Evolutionary conservation across 371 early-diverging fungal species (phyloP).

Genomic region (Zancudomyces culisetae): DNA sequence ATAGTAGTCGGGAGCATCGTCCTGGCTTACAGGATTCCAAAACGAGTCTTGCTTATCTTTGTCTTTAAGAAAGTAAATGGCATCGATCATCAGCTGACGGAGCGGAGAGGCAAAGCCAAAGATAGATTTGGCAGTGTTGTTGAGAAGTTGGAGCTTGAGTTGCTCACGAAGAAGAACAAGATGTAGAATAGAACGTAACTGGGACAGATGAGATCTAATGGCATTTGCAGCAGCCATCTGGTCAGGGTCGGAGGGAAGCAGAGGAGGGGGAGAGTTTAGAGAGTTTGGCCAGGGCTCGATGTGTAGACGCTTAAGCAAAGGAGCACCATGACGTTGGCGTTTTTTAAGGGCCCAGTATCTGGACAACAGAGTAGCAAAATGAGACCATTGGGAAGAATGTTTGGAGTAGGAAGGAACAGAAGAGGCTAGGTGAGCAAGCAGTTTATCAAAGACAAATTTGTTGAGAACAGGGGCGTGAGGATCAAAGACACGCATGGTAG

Average conservation of each 20-base stretch:
- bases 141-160: slow-evolving; percentile 43
- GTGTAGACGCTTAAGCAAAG: slow-evolving; percentile 83
- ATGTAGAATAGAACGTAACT: slow-evolving; percentile 66
- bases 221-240: slow-evolving; percentile 32
- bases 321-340: slow-evolving; percentile 66
- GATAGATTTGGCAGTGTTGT: slow-evolving; percentile 42
- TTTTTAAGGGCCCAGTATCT: slow-evolving; percentile 91
- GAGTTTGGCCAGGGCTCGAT: slow-evolving; percentile 88
- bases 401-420: slow-evolving; percentile 15
- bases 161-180: slow-evolving; percentile 73
- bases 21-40: slow-evolving; percentile 46
- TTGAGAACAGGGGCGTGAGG: slow-evolving; percentile 28
- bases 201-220: slow-evolving; percentile 70
- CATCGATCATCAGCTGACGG: slow-evolving; percentile 34
- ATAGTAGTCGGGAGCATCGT: slow-evolving; percentile 63
- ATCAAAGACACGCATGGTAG: slow-evolving; percentile 37
- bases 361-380: slow-evolving; percentile 36
- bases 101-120: slow-evolving; percentile 54
- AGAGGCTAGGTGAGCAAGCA: slow-evolving; percentile 23
- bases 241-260: slow-evolving; percentile 52
- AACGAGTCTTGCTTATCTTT: slow-evolving; percentile 30
- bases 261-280: slow-evolving; percentile 52
- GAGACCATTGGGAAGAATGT: not conserved
- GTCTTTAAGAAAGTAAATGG: slow-evolving; percentile 30
- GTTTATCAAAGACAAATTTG: slow-evolving; percentile 11